Evolutionary conservation across 225 moss, liverwort and hornwort genomes (phyloP), one percentile per base, ranked within the genome.

Genomic region (Neckera pumila): DNA sequence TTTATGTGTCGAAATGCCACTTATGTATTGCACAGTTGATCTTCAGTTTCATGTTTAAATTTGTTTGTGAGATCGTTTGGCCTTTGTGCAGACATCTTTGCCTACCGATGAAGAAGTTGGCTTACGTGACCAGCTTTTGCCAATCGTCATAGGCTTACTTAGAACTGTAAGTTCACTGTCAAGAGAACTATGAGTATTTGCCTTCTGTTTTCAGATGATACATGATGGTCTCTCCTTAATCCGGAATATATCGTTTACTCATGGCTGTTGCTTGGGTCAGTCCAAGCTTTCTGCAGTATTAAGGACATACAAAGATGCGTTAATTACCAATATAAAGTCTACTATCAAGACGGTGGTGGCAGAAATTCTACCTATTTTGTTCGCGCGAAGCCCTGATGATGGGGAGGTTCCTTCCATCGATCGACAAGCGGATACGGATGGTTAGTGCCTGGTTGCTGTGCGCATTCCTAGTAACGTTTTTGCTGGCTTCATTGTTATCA

Each of bases 301-400:
- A 90, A 95, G 98, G 92, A 94, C 96, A 78, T 97, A 98, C 89
- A 94, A 97, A 91, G 98, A 98, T 86, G 96, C 97, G 59, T 90
- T 98, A 81, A 95, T 94, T 66, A 89, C 93, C 81, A 97, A 97
- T 89, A 93, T 97, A 90, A 98, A 97, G 93, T 94, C 91, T 89
- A 96, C 98, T 61, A 97, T 98, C 85, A 98, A 97, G 93, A 95
- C 96, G 65, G 96, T 98, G 69, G 98, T 98, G 74, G 97, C 98
- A 60, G 98, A 98, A 89, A 92, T 98, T 87, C 98, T 98, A 64
- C 97, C 97, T 80, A 86, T 92, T 78, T 86, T 98, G 77, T 97
- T 97, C 65, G 92, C 93, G 69, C 93, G 96, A 85, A 90, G 86
- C 25, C 94, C 93, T 79, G 97, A 97, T 90, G 94, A 87, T 85